Conservation (phyloP, 768 basidiomycete genomes). For the Pleurotus djamor region DNA sequence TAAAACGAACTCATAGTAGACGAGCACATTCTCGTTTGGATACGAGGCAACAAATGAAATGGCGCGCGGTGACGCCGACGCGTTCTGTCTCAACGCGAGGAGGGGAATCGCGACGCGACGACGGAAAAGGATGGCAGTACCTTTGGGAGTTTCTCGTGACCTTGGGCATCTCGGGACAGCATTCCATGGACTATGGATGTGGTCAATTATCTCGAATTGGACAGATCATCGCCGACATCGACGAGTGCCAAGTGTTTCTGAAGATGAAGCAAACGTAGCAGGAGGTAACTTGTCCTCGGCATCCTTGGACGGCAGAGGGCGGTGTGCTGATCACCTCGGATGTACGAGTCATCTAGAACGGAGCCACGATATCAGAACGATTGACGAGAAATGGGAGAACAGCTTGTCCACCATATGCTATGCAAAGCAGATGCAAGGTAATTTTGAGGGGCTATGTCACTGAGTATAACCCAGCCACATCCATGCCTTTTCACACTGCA, state of each 20-base stretch:
- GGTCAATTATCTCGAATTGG: background rate
- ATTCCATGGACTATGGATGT: background rate
- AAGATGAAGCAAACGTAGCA: background rate
- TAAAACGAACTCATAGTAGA: no score
- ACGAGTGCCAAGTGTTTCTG: slow-evolving; percentile 3
- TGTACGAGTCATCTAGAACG: no score
- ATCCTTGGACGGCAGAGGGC: no score
- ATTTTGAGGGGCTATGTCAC: no score
- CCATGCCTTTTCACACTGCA: no score
- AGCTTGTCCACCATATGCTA: no score
- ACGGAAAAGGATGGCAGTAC: slow-evolving; percentile 4
- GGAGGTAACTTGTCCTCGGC: no score
- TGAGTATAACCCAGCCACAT: no score
- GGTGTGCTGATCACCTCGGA: no score
- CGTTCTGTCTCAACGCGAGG: background rate
- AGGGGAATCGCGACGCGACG: background rate
- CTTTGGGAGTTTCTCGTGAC: background rate
- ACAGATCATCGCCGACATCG: background rate
- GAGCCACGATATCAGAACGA: no score
- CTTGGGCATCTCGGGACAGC: background rate
- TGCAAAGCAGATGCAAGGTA: no score
- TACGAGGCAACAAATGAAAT: background rate
- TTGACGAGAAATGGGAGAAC: no score
- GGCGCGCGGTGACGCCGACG: background rate
- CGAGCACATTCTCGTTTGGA: background rate